These are phyloP conservation scores for Cyberlindnera galapagoensis DNA, from an alignment of 805 yeast species.

Conservation along the genomic window DNA sequence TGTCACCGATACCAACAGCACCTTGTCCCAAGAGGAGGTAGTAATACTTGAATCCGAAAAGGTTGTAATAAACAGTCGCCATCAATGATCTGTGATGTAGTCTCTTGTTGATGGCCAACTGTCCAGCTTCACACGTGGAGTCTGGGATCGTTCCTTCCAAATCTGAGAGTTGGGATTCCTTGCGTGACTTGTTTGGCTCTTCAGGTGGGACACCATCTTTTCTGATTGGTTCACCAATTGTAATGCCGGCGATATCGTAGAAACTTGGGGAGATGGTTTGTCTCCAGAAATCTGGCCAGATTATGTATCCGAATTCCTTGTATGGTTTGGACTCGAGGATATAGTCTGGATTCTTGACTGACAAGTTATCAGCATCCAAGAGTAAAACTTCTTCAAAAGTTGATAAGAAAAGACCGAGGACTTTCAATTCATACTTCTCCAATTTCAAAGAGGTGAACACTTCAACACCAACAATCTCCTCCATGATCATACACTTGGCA, in stretches of 20 bases:
- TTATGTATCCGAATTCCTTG: slow-evolving; percentile 37
- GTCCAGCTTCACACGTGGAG: slow-evolving; percentile 70
- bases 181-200: slow-evolving; percentile 37
- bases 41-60: slow-evolving; percentile 59
- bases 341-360: slow-evolving; percentile 39
- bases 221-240: slow-evolving; percentile 32
- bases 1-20: slow-evolving; percentile 75
- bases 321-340: slow-evolving; percentile 42
- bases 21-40: slow-evolving; percentile 71
- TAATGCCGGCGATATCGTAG: slow-evolving; percentile 46
- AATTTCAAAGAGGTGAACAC: slow-evolving; percentile 14
- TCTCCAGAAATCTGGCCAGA: slow-evolving; percentile 71
- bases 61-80: slow-evolving; percentile 58
- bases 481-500: slow-evolving; percentile 36
- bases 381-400: slow-evolving; percentile 39
- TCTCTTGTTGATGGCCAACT: slow-evolving; percentile 54
- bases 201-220: slow-evolving; percentile 29
- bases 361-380: slow-evolving; percentile 42
- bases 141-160: slow-evolving; percentile 61
- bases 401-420: slow-evolving; percentile 38
- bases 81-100: slow-evolving; percentile 52
- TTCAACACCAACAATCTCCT: slow-evolving; percentile 29
- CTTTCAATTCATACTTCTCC: slow-evolving; percentile 24
- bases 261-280: slow-evolving; percentile 58
- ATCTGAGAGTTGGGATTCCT: slow-evolving; percentile 42